phyloP scores from a whole-genome alignment of 2,329 filamentous ascomycete genomes.

The Xylariales sp. region DNA sequence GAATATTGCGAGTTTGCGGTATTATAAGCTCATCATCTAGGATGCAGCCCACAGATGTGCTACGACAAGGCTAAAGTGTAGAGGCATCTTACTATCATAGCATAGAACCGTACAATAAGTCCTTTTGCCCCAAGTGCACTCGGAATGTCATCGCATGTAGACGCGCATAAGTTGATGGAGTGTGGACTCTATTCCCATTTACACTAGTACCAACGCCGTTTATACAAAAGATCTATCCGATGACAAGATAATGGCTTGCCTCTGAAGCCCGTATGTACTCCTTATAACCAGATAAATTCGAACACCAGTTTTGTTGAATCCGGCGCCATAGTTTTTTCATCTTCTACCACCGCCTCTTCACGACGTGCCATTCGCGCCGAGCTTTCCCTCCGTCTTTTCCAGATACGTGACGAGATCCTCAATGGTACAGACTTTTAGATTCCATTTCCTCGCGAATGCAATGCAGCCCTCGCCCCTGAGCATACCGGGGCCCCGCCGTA shows the following conservation, averaged over 20 bases:
- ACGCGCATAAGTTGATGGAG: conserved; percentile 1
- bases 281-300: not conserved
- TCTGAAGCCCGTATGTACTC: conserved; percentile 5
- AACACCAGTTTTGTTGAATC: conserved; percentile 2
- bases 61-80: too few relatives aligned
- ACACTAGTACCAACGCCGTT: conserved; percentile 12
- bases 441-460: conserved; percentile 87
- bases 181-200: conserved; percentile 24
- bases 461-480: conserved; percentile 90
- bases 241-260: not conserved
- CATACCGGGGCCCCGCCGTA: conserved; percentile 81
- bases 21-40: too few relatives aligned
- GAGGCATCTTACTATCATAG: too few relatives aligned
- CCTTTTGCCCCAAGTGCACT: not conserved
- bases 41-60: too few relatives aligned
- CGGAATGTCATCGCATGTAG: not conserved
- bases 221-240: conserved; percentile 21
- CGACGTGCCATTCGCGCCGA: conserved; percentile 56
- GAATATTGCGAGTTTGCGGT: too few relatives aligned
- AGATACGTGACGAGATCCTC: conserved; percentile 86
- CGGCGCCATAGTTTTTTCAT: not conserved
- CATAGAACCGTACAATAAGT: too few relatives aligned
- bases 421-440: conserved; percentile 94
- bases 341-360: conserved; percentile 23
- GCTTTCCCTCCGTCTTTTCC: conserved; percentile 77